Base-by-base conservation (phyloP, 2,329 filamentous ascomycete species). In the Claviceps cyperi region DNA sequence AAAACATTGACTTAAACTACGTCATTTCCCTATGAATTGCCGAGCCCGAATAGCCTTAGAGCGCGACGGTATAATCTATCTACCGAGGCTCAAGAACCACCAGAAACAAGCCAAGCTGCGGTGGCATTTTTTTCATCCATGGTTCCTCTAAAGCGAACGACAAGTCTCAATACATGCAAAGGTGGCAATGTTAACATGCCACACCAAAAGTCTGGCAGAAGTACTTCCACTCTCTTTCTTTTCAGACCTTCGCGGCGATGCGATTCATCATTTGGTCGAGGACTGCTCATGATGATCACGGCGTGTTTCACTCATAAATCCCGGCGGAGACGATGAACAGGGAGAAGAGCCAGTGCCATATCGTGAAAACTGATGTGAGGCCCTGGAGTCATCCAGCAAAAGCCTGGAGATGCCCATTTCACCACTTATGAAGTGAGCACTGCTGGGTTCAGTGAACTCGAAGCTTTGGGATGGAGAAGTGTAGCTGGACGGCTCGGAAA, bases 371-470 rank as follows among this genome's bases (percentile, higher is more conserved):
- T 54, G 46, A 43, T 58, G 62, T 8, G 53, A 50, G 3, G 62
- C 50, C 51, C 66, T 67, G 4, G 65, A 63, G 53, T 79, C 76
- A 49, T 80, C 76, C n/a, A 81, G 66, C 2, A 81, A 61, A 2
- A 82, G 66, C 13, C 78, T 71, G 15, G 76, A 77, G 44, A 81
- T 79, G 48, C 78, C 78, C 78, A 81, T 81, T 59, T 80, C 78
- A 15, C 75, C 72, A 3, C 68, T 68, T 45, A 69, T 61, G 49
- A 70, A 65, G 2, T 71, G 66, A 2, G 67, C 58, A 4, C 62
- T 59, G 9, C 65, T 58, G 5, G 60, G 57, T 43, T 76, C 73
- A 38, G 60, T 62, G 64, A 73, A 71, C 40, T 77, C 73, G 32
- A 74, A 67, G 15, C 62, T 59, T 15, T 57, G 63, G 45, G 52